phyloP scores from a whole-genome alignment of 306 rosid species.

The Cercis canadensis region DNA sequence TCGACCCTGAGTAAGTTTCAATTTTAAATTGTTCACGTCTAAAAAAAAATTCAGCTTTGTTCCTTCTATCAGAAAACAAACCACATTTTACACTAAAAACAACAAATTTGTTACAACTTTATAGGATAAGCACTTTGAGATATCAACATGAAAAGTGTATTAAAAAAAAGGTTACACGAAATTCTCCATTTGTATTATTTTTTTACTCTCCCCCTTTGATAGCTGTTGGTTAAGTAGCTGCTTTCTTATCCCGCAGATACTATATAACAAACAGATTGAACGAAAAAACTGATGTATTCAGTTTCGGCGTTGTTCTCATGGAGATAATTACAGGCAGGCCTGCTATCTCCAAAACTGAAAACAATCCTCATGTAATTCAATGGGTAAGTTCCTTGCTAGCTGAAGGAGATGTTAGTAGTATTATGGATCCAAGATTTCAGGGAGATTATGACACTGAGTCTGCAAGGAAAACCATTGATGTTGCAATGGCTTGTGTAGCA shows the following conservation, averaged over 20 bases:
- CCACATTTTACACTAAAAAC: neutral
- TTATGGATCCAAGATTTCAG: slow-evolving; percentile 45
- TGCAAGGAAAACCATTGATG: slow-evolving; percentile 37
- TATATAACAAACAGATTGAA: slow-evolving; percentile 30
- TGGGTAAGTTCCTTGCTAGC: slow-evolving; percentile 24
- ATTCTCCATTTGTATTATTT: too few relatives aligned
- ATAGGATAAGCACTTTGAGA: too few relatives aligned
- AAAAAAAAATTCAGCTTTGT: too few relatives aligned
- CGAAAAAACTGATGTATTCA: slow-evolving; percentile 55
- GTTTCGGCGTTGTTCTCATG: slow-evolving; percentile 52
- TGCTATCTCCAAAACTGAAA: slow-evolving; percentile 42
- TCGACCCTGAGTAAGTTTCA: slow-evolving; percentile 62
- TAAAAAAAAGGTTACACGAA: too few relatives aligned
- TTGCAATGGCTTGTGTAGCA: slow-evolving; percentile 50
- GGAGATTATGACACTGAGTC: slow-evolving; percentile 35
- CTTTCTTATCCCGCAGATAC: slow-evolving; percentile 40
- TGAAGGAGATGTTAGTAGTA: slow-evolving; percentile 28
- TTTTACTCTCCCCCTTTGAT: neutral
- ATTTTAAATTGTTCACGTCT: too few relatives aligned
- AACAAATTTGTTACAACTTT: too few relatives aligned
- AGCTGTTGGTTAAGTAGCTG: slow-evolving; percentile 1
- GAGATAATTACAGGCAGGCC: slow-evolving; percentile 48
- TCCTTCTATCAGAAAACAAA: too few relatives aligned
- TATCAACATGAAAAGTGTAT: too few relatives aligned
- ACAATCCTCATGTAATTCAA: slow-evolving; percentile 37